Percentiles rank a stretch among this genome's conserved stretches.
Evolutionary conservation across 495 filamentous ascomycete genomes (phyloP).

Genomic region (Lasiosphaeris hirsuta): DNA sequence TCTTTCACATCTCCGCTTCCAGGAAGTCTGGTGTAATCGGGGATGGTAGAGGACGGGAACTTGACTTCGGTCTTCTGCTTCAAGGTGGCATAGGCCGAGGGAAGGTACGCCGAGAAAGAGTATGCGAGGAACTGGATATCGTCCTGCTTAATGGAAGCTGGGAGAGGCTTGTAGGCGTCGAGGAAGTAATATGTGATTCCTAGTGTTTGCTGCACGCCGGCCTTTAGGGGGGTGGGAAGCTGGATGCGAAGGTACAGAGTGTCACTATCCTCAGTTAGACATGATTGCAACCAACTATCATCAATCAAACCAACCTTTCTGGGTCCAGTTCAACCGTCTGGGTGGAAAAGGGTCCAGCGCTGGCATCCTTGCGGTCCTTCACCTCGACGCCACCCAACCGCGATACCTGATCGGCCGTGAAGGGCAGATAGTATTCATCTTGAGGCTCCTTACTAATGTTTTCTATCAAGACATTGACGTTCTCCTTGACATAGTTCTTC

Average conservation of each 20-base stretch:
- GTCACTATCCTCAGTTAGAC: conserved; percentile 47
- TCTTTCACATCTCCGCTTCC: conserved; percentile 56
- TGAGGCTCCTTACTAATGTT: conserved; percentile 74
- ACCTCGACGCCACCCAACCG: conserved; percentile 85
- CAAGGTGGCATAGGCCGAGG: conserved; percentile 74
- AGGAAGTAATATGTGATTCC: conserved; percentile 81
- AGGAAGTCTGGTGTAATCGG: conserved; percentile 76
- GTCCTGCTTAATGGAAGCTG: conserved; percentile 71
- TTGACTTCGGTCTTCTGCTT: conserved; percentile 98
- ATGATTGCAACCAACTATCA: neutral
- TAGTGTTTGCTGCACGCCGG: conserved; percentile 75
- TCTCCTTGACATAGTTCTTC: conserved; percentile 84
- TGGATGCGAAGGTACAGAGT: conserved; percentile 81
- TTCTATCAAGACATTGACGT: conserved; percentile 89
- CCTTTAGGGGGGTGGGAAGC: conserved; percentile 68
- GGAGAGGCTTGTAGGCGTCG: conserved; percentile 70
- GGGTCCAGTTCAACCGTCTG: conserved; percentile 62
- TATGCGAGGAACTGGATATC: conserved; percentile 86
- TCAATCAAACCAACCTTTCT: conserved; percentile 48
- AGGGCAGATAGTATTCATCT: conserved; percentile 83
- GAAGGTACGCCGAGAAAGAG: conserved; percentile 75
- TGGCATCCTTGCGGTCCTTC: conserved; percentile 77
- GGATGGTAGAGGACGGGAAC: conserved; percentile 70
- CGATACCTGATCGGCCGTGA: conserved; percentile 67
- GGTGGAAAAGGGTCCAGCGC: conserved; percentile 62